Conservation (phyloP, 768 basidiomycete species). For the Tephrocybe sp. region DNA sequence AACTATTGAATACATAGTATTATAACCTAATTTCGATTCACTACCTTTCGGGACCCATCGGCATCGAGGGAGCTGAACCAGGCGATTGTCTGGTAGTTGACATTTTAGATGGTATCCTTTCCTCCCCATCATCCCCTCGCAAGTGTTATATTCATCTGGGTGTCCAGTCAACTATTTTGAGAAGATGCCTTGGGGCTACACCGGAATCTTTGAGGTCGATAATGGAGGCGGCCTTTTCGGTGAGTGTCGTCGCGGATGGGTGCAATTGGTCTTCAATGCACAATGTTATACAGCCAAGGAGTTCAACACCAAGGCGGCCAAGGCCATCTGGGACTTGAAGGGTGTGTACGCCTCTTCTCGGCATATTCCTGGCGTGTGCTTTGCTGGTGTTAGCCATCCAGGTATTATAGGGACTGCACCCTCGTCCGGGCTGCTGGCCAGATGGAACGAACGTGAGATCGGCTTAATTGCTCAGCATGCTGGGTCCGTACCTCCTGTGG, state of each 20-base stretch:
- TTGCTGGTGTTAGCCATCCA: slow-evolving; percentile 75
- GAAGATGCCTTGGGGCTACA: slow-evolving; percentile 82
- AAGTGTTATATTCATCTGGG: background rate
- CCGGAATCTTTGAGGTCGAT: slow-evolving; percentile 71
- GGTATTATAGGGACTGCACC: slow-evolving; percentile 78
- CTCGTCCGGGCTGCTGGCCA: slow-evolving; percentile 65
- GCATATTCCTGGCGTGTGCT: slow-evolving; percentile 77
- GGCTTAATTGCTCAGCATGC: slow-evolving; percentile 55
- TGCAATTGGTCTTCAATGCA: no score
- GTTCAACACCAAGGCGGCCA: slow-evolving; percentile 68
- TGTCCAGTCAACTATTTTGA: slow-evolving; percentile 59
- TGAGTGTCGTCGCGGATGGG: no score
- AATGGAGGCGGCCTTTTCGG: slow-evolving; percentile 75
- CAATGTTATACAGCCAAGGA: slow-evolving; percentile 51
- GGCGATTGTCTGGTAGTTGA: slow-evolving; percentile 80
- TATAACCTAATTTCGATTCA: no score
- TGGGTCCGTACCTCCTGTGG: slow-evolving; percentile 59
- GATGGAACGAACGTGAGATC: slow-evolving; percentile 73
- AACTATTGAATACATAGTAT: no score
- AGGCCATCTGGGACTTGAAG: slow-evolving; percentile 81
- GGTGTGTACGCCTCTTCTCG: slow-evolving; percentile 71
- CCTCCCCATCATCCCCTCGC: background rate
- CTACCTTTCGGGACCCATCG: slow-evolving; percentile 75
- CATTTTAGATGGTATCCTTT: slow-evolving; percentile 61
- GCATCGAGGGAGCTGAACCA: slow-evolving; percentile 72